Evolutionary conservation across 2,329 filamentous ascomycete genomes (phyloP).

Genomic region (Stromatinia cepivora): DNA sequence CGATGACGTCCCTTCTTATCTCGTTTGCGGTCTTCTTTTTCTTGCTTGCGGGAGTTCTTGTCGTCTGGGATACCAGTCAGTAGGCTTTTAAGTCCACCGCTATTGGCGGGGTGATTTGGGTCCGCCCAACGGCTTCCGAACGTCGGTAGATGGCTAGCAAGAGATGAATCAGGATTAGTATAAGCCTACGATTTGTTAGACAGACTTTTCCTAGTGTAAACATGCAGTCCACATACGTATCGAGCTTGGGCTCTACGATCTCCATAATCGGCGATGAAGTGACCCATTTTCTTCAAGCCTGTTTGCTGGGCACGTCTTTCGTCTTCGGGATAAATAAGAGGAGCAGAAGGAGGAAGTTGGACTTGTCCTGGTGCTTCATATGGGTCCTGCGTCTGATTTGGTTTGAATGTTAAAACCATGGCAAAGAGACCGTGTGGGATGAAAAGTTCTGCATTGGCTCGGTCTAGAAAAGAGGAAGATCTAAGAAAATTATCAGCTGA

Average conservation of each 20-base stretch:
- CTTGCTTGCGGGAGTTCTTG: not conserved
- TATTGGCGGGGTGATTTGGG: conserved; percentile 10
- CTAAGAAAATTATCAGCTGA: conserved; percentile 22
- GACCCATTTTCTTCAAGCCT: conserved; percentile 43
- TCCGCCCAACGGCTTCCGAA: conserved; percentile 18
- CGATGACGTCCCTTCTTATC: not conserved
- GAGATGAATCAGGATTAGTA: not conserved
- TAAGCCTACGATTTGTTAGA: not conserved
- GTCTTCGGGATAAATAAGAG: conserved; percentile 2
- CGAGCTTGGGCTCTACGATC: conserved; percentile 25
- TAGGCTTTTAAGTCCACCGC: conserved; percentile 10
- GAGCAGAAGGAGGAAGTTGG: conserved; percentile 5
- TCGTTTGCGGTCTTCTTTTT: not conserved
- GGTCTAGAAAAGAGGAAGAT: conserved; percentile 53
- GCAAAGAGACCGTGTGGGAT: conserved; percentile 54
- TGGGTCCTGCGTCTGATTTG: conserved; percentile 33
- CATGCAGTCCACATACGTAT: conserved; percentile 16
- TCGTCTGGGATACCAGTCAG: conserved; percentile 15
- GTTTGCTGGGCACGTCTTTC: conserved; percentile 15
- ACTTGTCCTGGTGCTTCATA: not conserved
- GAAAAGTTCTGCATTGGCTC: conserved; percentile 56
- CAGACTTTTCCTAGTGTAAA: rapidly evolving
- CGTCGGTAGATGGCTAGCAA: not conserved
- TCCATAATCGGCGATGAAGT: conserved; percentile 29
- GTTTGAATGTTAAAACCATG: conserved; percentile 54